Conservation (phyloP, 331 rosid genomes). For the Rosa hybrid region DNA sequence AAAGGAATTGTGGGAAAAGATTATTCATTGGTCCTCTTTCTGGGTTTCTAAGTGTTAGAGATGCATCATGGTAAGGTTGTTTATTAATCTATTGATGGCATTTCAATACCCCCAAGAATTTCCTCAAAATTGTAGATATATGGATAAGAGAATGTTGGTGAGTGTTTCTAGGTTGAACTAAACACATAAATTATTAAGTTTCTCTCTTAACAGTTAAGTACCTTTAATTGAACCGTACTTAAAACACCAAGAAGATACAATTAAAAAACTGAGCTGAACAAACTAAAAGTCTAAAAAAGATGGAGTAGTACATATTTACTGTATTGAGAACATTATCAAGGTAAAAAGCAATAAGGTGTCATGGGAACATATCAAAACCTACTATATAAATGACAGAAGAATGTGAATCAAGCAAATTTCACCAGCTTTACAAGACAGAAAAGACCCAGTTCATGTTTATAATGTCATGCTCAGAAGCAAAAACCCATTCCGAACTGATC, state of each 20-base stretch:
- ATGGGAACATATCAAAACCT: not conserved
- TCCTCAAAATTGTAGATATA: not conserved
- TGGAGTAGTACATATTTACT: not conserved
- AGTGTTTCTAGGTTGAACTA: not conserved
- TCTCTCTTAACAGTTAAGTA: not conserved
- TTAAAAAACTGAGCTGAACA: not conserved
- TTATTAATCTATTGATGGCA: not conserved
- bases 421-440: not conserved
- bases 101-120: not conserved
- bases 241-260: not conserved
- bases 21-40: not conserved
- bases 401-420: not conserved
- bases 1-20: not conserved
- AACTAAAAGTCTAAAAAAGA: not conserved
- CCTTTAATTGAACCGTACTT: not conserved
- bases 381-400: not conserved
- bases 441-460: not conserved
- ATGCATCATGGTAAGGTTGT: not conserved
- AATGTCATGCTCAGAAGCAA: not conserved
- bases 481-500: not conserved
- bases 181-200: not conserved
- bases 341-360: not conserved
- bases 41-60: not conserved
- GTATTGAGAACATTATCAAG: not conserved
- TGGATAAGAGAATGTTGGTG: not conserved